Percentiles rank a stretch among this genome's conserved stretches.
These are phyloP conservation scores for Daldinia bambusicola DNA, from an alignment of 495 filamentous ascomycete species.

Conservation along the genomic window DNA sequence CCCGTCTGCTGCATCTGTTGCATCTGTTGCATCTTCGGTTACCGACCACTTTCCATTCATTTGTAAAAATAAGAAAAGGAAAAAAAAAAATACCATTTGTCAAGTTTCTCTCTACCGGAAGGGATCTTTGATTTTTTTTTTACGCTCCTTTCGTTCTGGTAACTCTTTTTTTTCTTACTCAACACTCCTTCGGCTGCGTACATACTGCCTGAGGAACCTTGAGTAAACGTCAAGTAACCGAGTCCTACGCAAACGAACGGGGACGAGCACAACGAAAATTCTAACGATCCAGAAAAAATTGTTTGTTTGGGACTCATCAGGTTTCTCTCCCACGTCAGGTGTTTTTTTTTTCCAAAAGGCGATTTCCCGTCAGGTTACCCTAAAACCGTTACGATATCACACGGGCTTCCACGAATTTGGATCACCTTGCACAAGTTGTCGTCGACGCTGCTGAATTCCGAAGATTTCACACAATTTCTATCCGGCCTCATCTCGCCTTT, in stretches of 20 bases:
- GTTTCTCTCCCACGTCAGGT: conserved; percentile 5
- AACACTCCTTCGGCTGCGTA: background rate
- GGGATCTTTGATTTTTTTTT: conserved; percentile 20
- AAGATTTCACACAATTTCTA: conserved; percentile 10
- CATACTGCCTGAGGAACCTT: conserved; percentile 15
- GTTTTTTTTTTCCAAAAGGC: background rate
- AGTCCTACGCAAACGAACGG: conserved; percentile 17
- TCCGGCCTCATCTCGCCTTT: conserved; percentile 2
- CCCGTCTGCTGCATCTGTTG: too few relatives aligned
- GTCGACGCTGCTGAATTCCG: conserved; percentile 27
- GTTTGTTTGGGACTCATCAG: background rate
- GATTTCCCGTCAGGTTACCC: conserved; percentile 14
- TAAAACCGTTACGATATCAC: conserved; percentile 3
- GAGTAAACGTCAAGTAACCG: conserved; percentile 22
- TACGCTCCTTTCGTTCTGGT: conserved; percentile 17
- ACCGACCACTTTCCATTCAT: conserved; percentile 25
- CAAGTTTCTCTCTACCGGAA: conserved; percentile 5
- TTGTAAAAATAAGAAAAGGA: conserved; percentile 10
- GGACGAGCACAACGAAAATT: conserved; percentile 4
- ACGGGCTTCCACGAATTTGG: conserved; percentile 36
- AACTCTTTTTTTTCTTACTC: conserved; percentile 7
- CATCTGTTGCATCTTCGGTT: conserved; percentile 12
- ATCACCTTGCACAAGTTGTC: conserved; percentile 30
- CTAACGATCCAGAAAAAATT: conserved; percentile 2
- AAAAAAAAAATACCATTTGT: background rate